Percentiles rank a stretch among this genome's conserved stretches.
Evolutionary conservation across 108 stramenopile species (phyloP).

Genomic region (Nitzschia palea): DNA sequence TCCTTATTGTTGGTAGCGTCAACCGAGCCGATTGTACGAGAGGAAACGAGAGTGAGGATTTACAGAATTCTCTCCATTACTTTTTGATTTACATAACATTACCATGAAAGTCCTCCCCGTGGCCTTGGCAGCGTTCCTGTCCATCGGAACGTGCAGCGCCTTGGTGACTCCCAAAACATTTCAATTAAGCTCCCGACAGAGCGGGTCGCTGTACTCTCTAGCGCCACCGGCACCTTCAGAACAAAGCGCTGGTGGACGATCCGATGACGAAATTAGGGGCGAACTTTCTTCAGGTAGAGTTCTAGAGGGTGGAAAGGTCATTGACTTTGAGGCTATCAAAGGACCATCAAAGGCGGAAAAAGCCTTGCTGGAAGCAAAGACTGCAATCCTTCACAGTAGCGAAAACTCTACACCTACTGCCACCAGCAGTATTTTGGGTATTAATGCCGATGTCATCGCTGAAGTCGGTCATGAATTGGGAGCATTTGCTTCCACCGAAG

Average conservation of each 20-base stretch:
- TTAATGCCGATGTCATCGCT: conserved; percentile 82
- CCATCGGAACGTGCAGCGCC: not conserved
- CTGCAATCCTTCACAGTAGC: conserved; percentile 21
- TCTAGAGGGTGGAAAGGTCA: conserved; percentile 76
- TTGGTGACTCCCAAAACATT: conserved; percentile 2
- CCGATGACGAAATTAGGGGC: conserved; percentile 53
- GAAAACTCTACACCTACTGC: conserved; percentile 12
- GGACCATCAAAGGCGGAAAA: conserved; percentile 71
- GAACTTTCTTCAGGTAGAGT: conserved; percentile 64
- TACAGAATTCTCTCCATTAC: no score
- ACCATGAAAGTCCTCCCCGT: conserved; percentile 19
- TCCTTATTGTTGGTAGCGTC: no score
- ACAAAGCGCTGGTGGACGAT: conserved; percentile 5
- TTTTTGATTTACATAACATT: no score
- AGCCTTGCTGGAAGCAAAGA: conserved; percentile 63
- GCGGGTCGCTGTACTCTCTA: not conserved
- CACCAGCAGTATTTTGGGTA: conserved; percentile 65
- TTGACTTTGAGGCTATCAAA: conserved; percentile 81
- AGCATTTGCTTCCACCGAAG: conserved; percentile 49
- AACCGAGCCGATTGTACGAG: no score
- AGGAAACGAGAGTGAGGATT: no score
- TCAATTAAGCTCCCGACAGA: not conserved
- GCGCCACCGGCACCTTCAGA: not conserved
- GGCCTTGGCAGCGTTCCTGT: conserved; percentile 17
- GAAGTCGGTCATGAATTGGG: conserved; percentile 86